These are phyloP conservation scores for Hygrocybe punicea DNA, from an alignment of 768 basidiomycete species.

Conservation along the genomic window DNA sequence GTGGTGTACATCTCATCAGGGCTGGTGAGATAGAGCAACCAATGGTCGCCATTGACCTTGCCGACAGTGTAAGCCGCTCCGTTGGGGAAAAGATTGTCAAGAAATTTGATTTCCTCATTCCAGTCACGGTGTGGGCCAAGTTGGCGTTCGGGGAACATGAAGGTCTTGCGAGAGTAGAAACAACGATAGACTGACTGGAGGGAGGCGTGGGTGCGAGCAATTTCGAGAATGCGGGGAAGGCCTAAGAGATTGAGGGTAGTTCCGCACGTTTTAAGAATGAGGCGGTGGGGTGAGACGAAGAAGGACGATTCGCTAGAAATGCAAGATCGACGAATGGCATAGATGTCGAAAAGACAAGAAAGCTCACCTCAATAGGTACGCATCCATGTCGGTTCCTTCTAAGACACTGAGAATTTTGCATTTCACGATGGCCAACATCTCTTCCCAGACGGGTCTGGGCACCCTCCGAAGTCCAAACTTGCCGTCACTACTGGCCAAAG, in stretches of 20 bases:
- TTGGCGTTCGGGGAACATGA: constrained; percentile 99
- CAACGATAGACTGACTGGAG: constrained; percentile 76
- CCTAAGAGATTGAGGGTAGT: constrained; percentile 97
- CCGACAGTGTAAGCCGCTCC: constrained; percentile 96
- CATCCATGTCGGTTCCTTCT: constrained; percentile 86
- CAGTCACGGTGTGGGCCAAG: constrained; percentile 89
- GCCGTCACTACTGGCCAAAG: constrained; percentile 29
- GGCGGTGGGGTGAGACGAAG: constrained; percentile 89
- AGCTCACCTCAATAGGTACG: constrained; percentile 89
- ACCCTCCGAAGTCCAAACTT: constrained; percentile 76
- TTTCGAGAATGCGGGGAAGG: constrained; percentile 89
- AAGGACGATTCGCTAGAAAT: constrained; percentile 89
- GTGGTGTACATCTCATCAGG: constrained; percentile 31
- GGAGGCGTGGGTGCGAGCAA: constrained; percentile 69
- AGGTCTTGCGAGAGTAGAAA: constrained; percentile 97
- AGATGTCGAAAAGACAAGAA: neutral
- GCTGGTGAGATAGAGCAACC: constrained; percentile 89
- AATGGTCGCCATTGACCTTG: constrained; percentile 97
- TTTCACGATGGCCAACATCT: constrained; percentile 94
- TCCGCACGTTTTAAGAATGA: constrained; percentile 98
- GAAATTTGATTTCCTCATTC: constrained; percentile 86
- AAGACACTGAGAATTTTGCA: constrained; percentile 93
- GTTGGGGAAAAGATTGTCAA: constrained; percentile 84
- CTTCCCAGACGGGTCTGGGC: constrained; percentile 80
- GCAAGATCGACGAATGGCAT: neutral